Evolutionary conservation across 345 rosid genomes (phyloP), one percentile per base, ranked within the genome.

Genomic region (Corchorus olitorius): DNA sequence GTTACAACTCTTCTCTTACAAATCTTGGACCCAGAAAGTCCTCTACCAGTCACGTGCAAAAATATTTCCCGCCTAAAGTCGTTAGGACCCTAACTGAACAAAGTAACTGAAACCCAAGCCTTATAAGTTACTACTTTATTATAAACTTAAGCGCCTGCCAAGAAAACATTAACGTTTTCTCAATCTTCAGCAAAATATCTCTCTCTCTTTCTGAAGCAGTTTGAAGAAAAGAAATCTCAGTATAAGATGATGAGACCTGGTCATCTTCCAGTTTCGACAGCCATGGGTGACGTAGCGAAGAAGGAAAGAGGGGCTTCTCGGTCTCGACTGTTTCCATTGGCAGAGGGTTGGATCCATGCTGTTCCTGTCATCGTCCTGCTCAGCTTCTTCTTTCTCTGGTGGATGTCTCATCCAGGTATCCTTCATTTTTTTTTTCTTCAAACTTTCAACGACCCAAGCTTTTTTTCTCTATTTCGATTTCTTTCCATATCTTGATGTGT

Each of bases 381-480:
- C 78, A 82, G 87, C 50, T 74, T 90, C 88, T 81, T 87, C 86
- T 81, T 83, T n/a, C 95, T 89, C 72, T 89, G 95, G 92, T 82
- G 83, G 77, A 80, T 85, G 87, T 89, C 90, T 70, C 77, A 75
- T 71, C 85, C 97, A 67, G 92, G 93, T 90, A 48, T 56, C 1
- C 11, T n/a, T n/a, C 60, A 9, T 14, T 52, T 5, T 65, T 14
- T 52, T 5, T 65, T 70, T 50, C 46, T 70, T 50, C 62, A 61
- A 50, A 37, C 20, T 60, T 46, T 60, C 78, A 66, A 22, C 22
- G 74, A 43, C 12, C 62, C 73, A 20, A 10, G 17, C 16, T 65
- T 12, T 66, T 43, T 27, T 37, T 66, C 8, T 55, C 43, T 56
- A 5, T 6, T 45, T 22, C 59, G 16, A 12, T 16, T 46, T 48